Conservation (phyloP, 169 alveolate genomes). For the Prorocentrum cordatum region DNA sequence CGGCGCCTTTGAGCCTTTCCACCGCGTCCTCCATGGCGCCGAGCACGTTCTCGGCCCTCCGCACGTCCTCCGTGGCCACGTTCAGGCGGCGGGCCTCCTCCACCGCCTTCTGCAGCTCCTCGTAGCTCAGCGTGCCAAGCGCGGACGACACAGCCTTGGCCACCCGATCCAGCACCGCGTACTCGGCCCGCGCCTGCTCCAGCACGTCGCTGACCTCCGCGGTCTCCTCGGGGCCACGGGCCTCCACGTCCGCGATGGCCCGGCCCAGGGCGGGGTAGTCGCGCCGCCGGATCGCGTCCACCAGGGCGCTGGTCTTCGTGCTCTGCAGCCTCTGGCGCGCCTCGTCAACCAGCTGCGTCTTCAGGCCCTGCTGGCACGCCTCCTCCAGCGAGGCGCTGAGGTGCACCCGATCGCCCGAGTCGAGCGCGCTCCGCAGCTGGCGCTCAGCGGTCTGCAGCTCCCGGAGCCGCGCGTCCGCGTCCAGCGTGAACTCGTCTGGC, state of each 20-base stretch:
- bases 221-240: constrained; percentile 16
- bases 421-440: constrained; percentile 3
- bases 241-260: constrained; percentile 22
- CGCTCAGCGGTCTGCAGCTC: constrained; percentile 8
- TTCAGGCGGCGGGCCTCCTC: background rate
- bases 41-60: constrained; percentile 17
- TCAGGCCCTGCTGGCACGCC: constrained; percentile 23
- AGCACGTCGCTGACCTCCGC: constrained; percentile 25
- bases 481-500: background rate
- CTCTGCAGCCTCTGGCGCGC: constrained; percentile 46
- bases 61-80: constrained; percentile 26
- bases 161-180: background rate
- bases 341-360: constrained; percentile 29
- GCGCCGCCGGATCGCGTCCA: constrained; percentile 19
- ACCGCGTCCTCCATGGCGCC: constrained; percentile 17
- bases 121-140: background rate
- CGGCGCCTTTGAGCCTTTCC: background rate
- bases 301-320: constrained; percentile 23
- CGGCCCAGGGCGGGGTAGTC: background rate
- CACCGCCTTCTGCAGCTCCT: background rate
- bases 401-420: constrained; percentile 13
- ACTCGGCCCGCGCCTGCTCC: constrained; percentile 12
- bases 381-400: background rate
- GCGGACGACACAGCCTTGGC: constrained; percentile 18
- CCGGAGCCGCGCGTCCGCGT: background rate